phyloP scores from a whole-genome alignment of 768 basidiomycete genomes.

The Termitomyces sp. region DNA sequence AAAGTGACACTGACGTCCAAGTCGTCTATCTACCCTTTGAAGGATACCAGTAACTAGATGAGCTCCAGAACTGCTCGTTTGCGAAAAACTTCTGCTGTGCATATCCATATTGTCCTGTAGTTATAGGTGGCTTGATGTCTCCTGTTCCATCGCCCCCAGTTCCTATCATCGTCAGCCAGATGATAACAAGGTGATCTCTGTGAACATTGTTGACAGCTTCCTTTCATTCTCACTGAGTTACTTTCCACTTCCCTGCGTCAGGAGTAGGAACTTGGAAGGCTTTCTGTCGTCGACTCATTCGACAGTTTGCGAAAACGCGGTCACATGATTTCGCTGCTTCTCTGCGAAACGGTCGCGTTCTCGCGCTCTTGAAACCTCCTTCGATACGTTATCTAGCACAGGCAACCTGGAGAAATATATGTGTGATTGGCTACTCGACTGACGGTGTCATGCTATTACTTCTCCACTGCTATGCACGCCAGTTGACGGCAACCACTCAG shows the following conservation, averaged over 20 bases:
- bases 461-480: background rate
- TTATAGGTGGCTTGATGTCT: background rate
- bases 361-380: background rate
- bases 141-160: background rate
- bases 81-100: background rate
- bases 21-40: background rate
- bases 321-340: conserved; percentile 12
- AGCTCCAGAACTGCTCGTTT: no score
- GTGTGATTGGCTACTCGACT: background rate
- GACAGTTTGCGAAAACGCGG: conserved; percentile 9
- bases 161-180: background rate
- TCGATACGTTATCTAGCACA: background rate
- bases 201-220: background rate
- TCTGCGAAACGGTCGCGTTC: background rate
- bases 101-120: background rate
- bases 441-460: no score
- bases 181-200: background rate
- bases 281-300: no score
- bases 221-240: no score
- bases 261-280: no score
- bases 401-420: background rate
- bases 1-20: no score
- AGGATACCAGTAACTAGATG: no score
- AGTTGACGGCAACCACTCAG: background rate
- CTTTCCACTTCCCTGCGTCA: no score